Evolutionary conservation across 108 stramenopile genomes (phyloP), one percentile per base, ranked within the genome.

Genomic region (Nannochloropsis granulata): DNA sequence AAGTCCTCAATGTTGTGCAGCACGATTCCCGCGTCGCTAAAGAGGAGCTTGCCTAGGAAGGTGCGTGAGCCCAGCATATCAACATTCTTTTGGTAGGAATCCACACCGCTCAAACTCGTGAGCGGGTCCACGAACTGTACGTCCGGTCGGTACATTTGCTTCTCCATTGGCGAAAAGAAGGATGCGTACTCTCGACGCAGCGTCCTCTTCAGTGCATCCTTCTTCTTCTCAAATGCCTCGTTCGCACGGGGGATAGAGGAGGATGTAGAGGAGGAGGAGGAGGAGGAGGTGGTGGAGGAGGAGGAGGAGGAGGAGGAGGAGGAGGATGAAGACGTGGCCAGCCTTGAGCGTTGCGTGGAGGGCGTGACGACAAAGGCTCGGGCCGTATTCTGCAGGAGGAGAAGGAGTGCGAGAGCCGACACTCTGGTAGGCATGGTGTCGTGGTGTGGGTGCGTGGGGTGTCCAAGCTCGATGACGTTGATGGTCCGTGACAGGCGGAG

Each of bases 1-100:
- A 83, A 78, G 26, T 88, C 95, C 81, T 90, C 89, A 23, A 96
- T 91, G 26, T 90, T 91, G 90, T 97, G 97, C 43, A 97, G 85
- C 82, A 90, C 85, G 82, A 97, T 97, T 24, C 94, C 91, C 24
- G 95, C 96, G 81, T 94, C 97, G 44, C 91, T 87, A 86, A 97
- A 97, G 23, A 97, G 83, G 13, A 95, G 34, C 45, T 91, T 93
- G 0, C 97, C 97, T 84, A 97, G 25, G 1, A 91, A 26, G 21
- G 95, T 95, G 44, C 96, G 81, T 24, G 92, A 92, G 5, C 94
- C 94, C 16, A 97, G 88, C 97, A 96, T 96, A 87, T 97, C 96
- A 8, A 97, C 94, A 84, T 97, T 97, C 44, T 88, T 87, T 44
- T 93, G 91, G 84, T 97, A 97, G 24, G 91, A 85, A 24, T 95